Base-by-base conservation (phyloP, 148 eudicot species). In the Cornus controversa region DNA sequence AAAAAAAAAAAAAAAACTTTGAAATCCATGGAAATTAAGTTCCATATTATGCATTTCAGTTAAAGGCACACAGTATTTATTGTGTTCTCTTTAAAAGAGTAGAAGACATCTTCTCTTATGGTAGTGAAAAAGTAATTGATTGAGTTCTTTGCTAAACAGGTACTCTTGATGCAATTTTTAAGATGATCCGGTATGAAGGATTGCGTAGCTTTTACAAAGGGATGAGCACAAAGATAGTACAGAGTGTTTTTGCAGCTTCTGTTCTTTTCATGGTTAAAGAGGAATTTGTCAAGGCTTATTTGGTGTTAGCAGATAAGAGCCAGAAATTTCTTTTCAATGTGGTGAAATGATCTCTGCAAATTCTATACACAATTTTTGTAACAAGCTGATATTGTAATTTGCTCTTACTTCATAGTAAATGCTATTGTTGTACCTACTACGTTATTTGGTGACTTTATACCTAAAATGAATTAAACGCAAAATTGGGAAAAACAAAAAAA, bases 231-330 rank as follows among this genome's bases (percentile, higher is more conserved):
- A 92, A 94, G 83, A 92, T 94, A 67, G 90, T 94, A 66, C 98
- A 94, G 85, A 94, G 98, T 80, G 96, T 94, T 58, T 88, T 94
- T 80, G 98, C 98, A 53, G 98, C 98, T 47, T 91, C 98, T 63
- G 87, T 94, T 58, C 93, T 94, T 70, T 94, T 94, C 85, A 92
- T 89, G 98, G 78, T 94, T 68, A 94, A 94, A 84, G 97, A 94
- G 82, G 97, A 94, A 87, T 86, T 94, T 70, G 98, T 94, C 15
- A 92, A 92, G 85, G 87, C 87, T 73, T 85, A 74, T 69, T 76
- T 70, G 11, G 42, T 76, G 53, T 85, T 90, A 62, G 70, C 87
- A 40, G 75, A 85, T 23, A 91, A 86, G 82, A 82, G 82, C 73
- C 85, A 79, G 47, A 85, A 77, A 71, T 29, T 83, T 71, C 70